A percentile compares a stretch with the other conserved stretches of the same genome.
These are phyloP conservation scores for Zygotorulaspora chibaensis DNA, from an alignment of 805 yeast species.

Conservation along the genomic window DNA sequence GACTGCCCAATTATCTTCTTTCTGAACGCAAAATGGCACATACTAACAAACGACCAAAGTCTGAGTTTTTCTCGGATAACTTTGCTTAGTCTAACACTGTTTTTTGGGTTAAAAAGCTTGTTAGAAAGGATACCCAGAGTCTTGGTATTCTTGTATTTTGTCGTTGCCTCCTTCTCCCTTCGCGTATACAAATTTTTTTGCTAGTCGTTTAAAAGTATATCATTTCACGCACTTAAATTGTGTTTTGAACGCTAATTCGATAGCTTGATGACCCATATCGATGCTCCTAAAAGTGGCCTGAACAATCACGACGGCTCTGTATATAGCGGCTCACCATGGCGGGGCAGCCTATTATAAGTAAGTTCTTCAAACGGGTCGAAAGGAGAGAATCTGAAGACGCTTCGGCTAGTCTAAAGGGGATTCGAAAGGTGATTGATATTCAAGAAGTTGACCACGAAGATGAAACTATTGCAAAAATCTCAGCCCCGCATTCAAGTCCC, in stretches of 20 bases:
- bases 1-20: no score
- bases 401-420: not conserved
- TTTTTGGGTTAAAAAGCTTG: not conserved
- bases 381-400: not conserved
- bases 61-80: not conserved
- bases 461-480: not conserved
- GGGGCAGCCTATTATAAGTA: slow-evolving; percentile 31
- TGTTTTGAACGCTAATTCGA: not conserved
- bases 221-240: not conserved
- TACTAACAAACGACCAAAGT: slow-evolving; percentile 8
- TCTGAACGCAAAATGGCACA: slow-evolving; percentile 3
- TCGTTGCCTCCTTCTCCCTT: slow-evolving; percentile 1
- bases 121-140: not conserved
- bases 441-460: not conserved
- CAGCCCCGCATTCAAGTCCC: not conserved
- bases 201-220: slow-evolving; percentile 7
- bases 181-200: slow-evolving; percentile 8
- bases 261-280: not conserved
- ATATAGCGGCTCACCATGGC: slow-evolving; percentile 7
- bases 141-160: not conserved
- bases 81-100: not conserved
- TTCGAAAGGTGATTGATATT: slow-evolving; percentile 1
- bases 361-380: slow-evolving; percentile 24
- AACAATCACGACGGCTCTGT: not conserved
- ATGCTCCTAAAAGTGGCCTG: not conserved